These are phyloP conservation scores for Nidularia pulvinata DNA, from an alignment of 768 basidiomycete species.

Conservation along the genomic window DNA sequence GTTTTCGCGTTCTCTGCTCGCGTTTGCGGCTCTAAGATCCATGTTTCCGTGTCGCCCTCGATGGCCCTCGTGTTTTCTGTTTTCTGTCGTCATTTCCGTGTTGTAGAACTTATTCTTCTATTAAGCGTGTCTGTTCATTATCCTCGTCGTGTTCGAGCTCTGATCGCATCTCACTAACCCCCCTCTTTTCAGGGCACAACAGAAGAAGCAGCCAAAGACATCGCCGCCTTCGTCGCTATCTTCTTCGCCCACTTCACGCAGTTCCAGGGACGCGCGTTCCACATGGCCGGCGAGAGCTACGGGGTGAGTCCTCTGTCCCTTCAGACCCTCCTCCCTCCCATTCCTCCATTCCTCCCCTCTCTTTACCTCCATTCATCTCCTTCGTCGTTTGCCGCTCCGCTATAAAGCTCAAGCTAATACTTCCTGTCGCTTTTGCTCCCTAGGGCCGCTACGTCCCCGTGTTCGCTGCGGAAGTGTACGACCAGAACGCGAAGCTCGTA, in stretches of 20 bases:
- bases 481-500: slow-evolving; percentile 60
- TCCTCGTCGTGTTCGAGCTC: too few species aligned
- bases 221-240: slow-evolving; percentile 68
- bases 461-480: slow-evolving; percentile 77
- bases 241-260: slow-evolving; percentile 76
- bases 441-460: slow-evolving; percentile 73
- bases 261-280: slow-evolving; percentile 68
- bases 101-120: too few species aligned
- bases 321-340: too few species aligned
- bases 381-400: background rate
- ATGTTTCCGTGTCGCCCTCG: too few species aligned
- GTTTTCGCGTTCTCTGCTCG: background rate
- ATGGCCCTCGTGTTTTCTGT: too few species aligned
- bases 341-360: too few species aligned
- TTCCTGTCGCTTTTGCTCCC: background rate
- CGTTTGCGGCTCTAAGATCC: too few species aligned
- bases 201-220: slow-evolving; percentile 61
- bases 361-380: too few species aligned
- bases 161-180: too few species aligned
- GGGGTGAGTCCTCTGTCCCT: slow-evolving; percentile 42
- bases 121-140: too few species aligned
- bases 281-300: slow-evolving; percentile 77
- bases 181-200: slow-evolving; percentile 45
- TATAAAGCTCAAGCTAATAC: background rate
- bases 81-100: too few species aligned